phyloP scores from a whole-genome alignment of 2,329 filamentous ascomycete species.

The Coniochaeta prunicola region DNA sequence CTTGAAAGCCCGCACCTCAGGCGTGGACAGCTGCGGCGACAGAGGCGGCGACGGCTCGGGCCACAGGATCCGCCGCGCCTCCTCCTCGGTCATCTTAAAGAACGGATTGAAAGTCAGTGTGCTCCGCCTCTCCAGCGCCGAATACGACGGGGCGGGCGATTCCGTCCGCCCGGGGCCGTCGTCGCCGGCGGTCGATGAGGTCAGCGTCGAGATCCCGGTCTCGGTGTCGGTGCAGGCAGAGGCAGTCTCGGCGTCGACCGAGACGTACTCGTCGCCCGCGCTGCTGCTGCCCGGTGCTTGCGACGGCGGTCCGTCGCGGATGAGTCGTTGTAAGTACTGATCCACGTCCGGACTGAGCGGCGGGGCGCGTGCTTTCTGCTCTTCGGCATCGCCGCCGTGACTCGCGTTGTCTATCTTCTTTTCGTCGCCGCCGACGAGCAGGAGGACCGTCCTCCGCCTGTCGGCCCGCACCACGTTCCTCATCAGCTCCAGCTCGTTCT shows the following conservation, averaged over 20 bases:
- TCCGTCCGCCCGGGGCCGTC: not conserved
- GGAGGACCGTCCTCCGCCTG: not conserved
- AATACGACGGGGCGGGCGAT: slow-evolving; percentile 2
- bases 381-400: not conserved
- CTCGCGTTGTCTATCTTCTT: not conserved
- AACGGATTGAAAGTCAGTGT: not conserved
- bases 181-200: not conserved
- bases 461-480: slow-evolving; percentile 15
- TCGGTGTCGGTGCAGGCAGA: not conserved
- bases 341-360: not conserved
- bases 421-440: not conserved
- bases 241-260: not conserved
- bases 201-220: not conserved
- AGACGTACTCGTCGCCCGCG: not conserved
- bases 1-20: not conserved
- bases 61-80: slow-evolving; percentile 31
- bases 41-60: slow-evolving; percentile 6
- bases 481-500: slow-evolving; percentile 31
- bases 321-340: not conserved
- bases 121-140: not conserved
- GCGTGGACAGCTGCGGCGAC: not conserved
- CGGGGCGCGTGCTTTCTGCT: not conserved
- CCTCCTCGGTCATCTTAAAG: slow-evolving; percentile 27
- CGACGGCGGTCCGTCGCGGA: not conserved
- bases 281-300: not conserved